phyloP scores from a whole-genome alignment of 2,329 filamentous ascomycete species.

The Leptodontidium sp. region DNA sequence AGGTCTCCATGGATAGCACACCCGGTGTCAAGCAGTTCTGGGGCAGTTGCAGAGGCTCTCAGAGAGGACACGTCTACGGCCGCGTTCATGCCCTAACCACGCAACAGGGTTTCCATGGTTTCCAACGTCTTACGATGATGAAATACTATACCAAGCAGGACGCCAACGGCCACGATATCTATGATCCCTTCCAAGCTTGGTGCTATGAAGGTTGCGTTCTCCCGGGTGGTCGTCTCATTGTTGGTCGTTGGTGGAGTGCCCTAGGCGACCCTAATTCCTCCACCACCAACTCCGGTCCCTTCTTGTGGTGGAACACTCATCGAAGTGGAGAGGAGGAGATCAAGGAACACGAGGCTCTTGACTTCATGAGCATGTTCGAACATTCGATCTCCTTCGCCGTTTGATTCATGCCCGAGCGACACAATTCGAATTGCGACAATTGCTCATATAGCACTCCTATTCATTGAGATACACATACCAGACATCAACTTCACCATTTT shows the following conservation, averaged over 20 bases:
- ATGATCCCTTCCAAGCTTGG: conserved; percentile 47
- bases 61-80: conserved; percentile 48
- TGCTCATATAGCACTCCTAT: too few relatives aligned
- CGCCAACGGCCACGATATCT: conserved; percentile 31
- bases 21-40: conserved; percentile 42
- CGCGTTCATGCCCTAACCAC: conserved; percentile 58
- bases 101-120: conserved; percentile 59
- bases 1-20: neutral
- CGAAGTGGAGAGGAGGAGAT: conserved; percentile 28
- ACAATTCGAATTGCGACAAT: too few relatives aligned
- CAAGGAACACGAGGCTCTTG: conserved; percentile 35
- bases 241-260: conserved; percentile 58
- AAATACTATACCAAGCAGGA: conserved; percentile 50
- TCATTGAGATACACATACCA: too few relatives aligned
- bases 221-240: conserved; percentile 55
- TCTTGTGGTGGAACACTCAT: conserved; percentile 49
- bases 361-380: conserved; percentile 33
- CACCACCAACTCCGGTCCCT: conserved; percentile 43
- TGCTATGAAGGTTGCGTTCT: conserved; percentile 57
- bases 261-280: conserved; percentile 22
- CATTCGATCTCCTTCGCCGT: neutral
- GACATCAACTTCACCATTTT: too few relatives aligned
- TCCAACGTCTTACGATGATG: conserved; percentile 62
- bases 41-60: conserved; percentile 50
- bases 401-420: too few relatives aligned